Evolutionary conservation across 2,329 filamentous ascomycete species (phyloP).

Genomic region (Chaetothyriales sp.): DNA sequence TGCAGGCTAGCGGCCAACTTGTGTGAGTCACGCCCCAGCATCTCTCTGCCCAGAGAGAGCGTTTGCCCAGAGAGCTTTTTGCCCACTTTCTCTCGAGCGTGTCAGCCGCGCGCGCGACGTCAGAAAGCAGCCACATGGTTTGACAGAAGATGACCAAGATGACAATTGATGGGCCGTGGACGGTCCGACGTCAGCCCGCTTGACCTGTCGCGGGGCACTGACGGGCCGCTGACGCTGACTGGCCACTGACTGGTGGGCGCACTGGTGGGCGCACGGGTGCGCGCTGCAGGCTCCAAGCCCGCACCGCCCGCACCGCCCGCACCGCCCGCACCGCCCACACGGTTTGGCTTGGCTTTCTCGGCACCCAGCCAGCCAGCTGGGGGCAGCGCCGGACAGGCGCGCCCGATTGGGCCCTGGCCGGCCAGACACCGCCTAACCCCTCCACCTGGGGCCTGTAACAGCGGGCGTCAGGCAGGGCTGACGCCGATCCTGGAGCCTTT

Average conservation of each 20-base stretch:
- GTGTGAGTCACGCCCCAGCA: slow-evolving; percentile 12
- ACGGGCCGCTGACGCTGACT: too few relatives aligned
- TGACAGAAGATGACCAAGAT: neutral
- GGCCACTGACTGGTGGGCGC: too few relatives aligned
- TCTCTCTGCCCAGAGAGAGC: too few relatives aligned
- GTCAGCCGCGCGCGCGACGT: too few relatives aligned
- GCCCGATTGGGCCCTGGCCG: neutral
- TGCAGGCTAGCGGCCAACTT: slow-evolving; percentile 11
- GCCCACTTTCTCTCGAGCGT: too few relatives aligned
- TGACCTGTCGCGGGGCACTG: neutral
- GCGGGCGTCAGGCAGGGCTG: neutral
- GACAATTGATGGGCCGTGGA: neutral
- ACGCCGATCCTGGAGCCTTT: neutral
- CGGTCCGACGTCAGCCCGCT: neutral
- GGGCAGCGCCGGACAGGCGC: neutral
- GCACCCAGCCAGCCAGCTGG: neutral
- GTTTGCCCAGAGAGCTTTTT: too few relatives aligned
- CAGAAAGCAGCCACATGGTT: neutral
- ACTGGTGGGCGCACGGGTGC: too few relatives aligned
- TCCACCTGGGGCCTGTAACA: neutral
- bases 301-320: too few relatives aligned
- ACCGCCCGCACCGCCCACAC: neutral
- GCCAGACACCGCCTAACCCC: neutral
- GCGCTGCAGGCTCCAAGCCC: too few relatives aligned
- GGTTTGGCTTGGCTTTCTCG: neutral